Percentiles rank a stretch among this genome's conserved stretches.
phyloP scores from a whole-genome alignment of 306 rosid genomes.

The Rosa persica region DNA sequence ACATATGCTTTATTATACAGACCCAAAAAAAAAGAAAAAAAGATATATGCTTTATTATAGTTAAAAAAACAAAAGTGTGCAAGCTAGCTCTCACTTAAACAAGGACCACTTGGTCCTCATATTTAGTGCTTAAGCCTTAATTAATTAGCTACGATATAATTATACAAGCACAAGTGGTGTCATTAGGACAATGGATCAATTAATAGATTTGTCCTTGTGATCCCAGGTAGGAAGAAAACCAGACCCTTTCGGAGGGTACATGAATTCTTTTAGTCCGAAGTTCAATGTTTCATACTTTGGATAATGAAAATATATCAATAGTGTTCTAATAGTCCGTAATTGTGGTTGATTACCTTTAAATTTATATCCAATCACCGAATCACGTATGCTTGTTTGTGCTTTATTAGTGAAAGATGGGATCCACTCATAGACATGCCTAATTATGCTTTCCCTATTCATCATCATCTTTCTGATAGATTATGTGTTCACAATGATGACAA shows the following conservation, averaged over 20 bases:
- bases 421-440: conserved; percentile 30
- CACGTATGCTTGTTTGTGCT: background rate
- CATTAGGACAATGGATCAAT: background rate
- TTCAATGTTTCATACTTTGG: conserved; percentile 17
- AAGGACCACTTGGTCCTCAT: background rate
- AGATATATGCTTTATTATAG: too few species aligned
- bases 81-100: background rate
- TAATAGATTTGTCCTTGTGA: conserved; percentile 26
- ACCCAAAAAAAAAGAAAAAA: too few species aligned
- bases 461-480: background rate
- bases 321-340: background rate
- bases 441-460: conserved; percentile 11
- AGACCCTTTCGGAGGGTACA: conserved; percentile 16
- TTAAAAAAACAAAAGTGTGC: background rate
- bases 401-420: conserved; percentile 21
- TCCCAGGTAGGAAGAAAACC: conserved; percentile 28
- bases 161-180: background rate
- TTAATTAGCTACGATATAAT: background rate
- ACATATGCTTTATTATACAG: conserved; percentile 29
- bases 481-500: conserved; percentile 31
- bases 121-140: background rate
- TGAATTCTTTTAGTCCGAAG: conserved; percentile 1
- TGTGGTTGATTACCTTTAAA: background rate
- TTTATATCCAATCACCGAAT: too few species aligned
- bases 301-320: background rate